Base-by-base conservation (phyloP, 1,284 basidiomycete genomes). In the Pisolithus thermaeus region DNA sequence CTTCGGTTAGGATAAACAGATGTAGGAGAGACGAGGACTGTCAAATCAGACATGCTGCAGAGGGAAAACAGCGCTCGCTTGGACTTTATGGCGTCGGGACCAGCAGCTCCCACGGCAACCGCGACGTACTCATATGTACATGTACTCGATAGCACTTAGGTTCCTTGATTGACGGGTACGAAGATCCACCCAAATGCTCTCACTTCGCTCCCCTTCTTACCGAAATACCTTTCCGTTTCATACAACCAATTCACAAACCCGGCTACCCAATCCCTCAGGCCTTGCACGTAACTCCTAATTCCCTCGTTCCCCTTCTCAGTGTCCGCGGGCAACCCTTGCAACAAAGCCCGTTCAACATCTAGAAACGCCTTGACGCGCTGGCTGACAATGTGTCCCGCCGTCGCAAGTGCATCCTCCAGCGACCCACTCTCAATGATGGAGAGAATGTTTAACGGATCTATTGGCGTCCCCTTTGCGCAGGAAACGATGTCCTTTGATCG, bases 151-250 rank as follows among this genome's bases (percentile, higher is more conserved):
- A 27, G 4, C 27, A 5, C 7, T 11, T 1, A 40, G 5, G 7
- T 3, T 22, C 18, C 22, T 20, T 3, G 6, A 20, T 7, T 22
- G 18, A 56, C 51, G 14, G 63, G 64, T 5, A 68, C 44, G 12
- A 83, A 84, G 3, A 83, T 75, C 83, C 83, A 84, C 30, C 82
- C 80, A 63, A 80, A 81, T 7, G 72, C 69, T 57, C 78, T 70
- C 18, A 83, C 76, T 58, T 84, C 78, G 44, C 74, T 74, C 0
- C 78, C 80, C 51, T 75, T 76, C 36, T 72, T 70, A 39, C 79
- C 80, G 51, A 84, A 76, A 58, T 77, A 83, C 46, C 79, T 58
- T 51, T 80, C 73, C 3, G 75, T 80, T 63, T 83, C 80, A 56
- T 83, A 84, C 20, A 74, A 52, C 81, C 81, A 84, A 54, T 84